Evolutionary conservation across 2,329 filamentous ascomycete species (phyloP), one percentile per base, ranked within the genome.

Genomic region (Colletotrichum scovillei): DNA sequence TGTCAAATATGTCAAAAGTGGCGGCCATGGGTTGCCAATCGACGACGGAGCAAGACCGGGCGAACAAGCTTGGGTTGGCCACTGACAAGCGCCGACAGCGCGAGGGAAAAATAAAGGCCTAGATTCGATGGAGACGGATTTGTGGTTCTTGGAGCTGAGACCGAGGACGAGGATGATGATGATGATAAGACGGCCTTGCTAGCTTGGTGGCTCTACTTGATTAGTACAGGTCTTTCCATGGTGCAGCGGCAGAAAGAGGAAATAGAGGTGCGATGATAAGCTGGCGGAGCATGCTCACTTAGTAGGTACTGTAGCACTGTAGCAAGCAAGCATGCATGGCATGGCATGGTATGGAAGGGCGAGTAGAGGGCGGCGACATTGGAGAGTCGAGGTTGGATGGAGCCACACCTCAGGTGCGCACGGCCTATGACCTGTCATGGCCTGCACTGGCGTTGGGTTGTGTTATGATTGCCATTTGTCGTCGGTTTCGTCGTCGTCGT

Each of bases 251-350:
- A 58, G 53, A 42, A 69, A 46, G 60, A 32, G 26, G 53, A 52
- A 69, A 69, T 57, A 57, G 35, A 55, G 38, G 64, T 72, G 58
- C 65, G 28, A 53, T 38, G 69, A 72, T 63, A 69, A 72, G 65
- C 58, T 69, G 42, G 38, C 58, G 52, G 11, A 7, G 64, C 57
- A 53, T 49, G 16, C 38, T 42, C 38, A 42, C 38, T 42, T 42
- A 35, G 32, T 35, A 35, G 38, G 38, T 19, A 42, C 38, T 42
- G 38, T 16, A 42, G 14, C 14, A 42, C 38, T 52, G 63, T 49
- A 49, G 16, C 42, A 49, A 49, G 42, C 42, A 49, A n/a, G 42
- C 57, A 49, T 38, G 32, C 57, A 24, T 46, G 24, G 68, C 57
- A 24, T 46, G 24, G 63, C 46, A 67, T 35, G 52, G 59, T 5